Conservation (phyloP, 2,329 filamentous ascomycete genomes). For the Dothistroma pini region DNA sequence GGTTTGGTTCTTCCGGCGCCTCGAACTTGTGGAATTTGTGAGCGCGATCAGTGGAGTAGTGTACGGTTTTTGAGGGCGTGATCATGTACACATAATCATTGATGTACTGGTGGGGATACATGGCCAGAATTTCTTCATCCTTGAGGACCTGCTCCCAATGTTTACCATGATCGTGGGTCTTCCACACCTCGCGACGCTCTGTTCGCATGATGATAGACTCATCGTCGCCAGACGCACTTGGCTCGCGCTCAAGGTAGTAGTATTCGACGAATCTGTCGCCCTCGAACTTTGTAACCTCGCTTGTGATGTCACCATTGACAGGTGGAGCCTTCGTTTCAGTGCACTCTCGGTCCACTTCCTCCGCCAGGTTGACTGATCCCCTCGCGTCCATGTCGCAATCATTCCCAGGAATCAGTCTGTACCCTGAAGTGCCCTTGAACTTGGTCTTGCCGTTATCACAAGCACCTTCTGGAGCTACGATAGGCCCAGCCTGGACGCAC, state of each 20-base stretch:
- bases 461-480: conserved; percentile 65
- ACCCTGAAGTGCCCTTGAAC: conserved; percentile 84
- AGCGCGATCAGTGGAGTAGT: conserved; percentile 79
- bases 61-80: conserved; percentile 63
- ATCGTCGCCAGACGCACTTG: conserved; percentile 56
- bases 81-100: conserved; percentile 86
- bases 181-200: conserved; percentile 59
- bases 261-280: conserved; percentile 54
- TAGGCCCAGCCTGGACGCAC: conserved; percentile 62
- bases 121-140: conserved; percentile 63
- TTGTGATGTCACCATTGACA: conserved; percentile 63
- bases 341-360: conserved; percentile 68
- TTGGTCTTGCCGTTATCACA: conserved; percentile 70
- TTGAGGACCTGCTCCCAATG: conserved; percentile 64
- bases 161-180: conserved; percentile 85
- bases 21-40: conserved; percentile 69
- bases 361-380: conserved; percentile 41
- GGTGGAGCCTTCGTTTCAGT: conserved; percentile 55
- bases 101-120: conserved; percentile 75
- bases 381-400: conserved; percentile 36
- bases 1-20: conserved; percentile 60
- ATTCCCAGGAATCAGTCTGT: conserved; percentile 75
- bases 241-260: conserved; percentile 76
- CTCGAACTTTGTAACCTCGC: conserved; percentile 60
- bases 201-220: conserved; percentile 69